Evolutionary conservation across 306 rosid species (phyloP).

Genomic region (Casuarina cunninghamiana): DNA sequence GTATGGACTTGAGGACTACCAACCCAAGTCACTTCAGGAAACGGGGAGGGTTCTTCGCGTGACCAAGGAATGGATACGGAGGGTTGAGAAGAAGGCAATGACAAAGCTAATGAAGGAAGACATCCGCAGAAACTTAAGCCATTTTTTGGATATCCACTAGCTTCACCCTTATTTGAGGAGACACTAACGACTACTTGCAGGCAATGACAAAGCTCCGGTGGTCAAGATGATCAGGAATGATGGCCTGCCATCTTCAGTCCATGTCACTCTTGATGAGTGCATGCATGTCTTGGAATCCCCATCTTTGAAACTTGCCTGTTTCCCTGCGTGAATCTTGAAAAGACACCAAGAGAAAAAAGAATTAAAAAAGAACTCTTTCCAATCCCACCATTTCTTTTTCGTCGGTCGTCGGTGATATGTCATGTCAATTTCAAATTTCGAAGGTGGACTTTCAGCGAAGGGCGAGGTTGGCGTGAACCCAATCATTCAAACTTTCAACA

Average conservation of each 20-base stretch:
- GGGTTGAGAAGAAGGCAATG: slow-evolving; percentile 70
- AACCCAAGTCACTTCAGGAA: slow-evolving; percentile 73
- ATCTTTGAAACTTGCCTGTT: neutral
- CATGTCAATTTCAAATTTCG: neutral
- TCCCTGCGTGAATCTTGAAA: neutral
- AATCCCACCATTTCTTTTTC: neutral
- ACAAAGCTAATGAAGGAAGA: slow-evolving; percentile 52
- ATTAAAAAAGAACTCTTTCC: neutral
- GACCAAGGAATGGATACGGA: slow-evolving; percentile 75
- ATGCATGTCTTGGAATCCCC: neutral
- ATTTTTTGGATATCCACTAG: slow-evolving; percentile 51
- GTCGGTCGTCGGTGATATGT: neutral
- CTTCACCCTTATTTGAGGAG: slow-evolving; percentile 10
- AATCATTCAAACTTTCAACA: too few relatives aligned
- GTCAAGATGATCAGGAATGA: too few relatives aligned
- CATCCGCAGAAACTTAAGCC: slow-evolving; percentile 40
- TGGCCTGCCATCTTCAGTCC: neutral
- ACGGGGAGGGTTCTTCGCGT: slow-evolving; percentile 64
- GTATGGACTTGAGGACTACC: slow-evolving; percentile 62
- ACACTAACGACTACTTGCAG: too few relatives aligned
- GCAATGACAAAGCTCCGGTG: too few relatives aligned
- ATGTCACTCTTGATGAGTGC: neutral
- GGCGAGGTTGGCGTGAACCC: too few relatives aligned
- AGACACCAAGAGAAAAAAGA: too few relatives aligned
- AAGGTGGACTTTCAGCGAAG: neutral